Evolutionary conservation across 371 early-diverging fungal species (phyloP), one percentile per base, ranked within the genome.

Genomic region (Smittium culicis): DNA sequence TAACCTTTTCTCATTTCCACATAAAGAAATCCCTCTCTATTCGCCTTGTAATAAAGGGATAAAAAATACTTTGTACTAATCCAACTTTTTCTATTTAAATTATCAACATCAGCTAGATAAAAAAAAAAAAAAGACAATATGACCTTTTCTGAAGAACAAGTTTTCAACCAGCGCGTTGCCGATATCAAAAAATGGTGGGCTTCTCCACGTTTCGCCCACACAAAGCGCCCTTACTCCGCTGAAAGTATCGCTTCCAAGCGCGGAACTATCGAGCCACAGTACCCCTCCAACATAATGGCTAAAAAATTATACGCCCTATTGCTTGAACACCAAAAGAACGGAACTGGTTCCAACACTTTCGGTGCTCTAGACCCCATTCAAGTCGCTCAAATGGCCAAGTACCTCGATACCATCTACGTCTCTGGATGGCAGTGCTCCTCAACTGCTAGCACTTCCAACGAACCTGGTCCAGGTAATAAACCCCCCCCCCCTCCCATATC

Each of bases 401-500:
- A 94, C 79, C 81, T 96, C 67, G 96, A 98, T 72, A 96, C 98
- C 32, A 89, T 96, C 71, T 97, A 97, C 77, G 96, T 97, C 16
- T 92, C 92, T 20, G 96, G 98, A 24, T 97, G 98, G 98, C 96
- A 97, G 74, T 94, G 90, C 71, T 95, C 96, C 35, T 95, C 96
- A 29, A 97, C 96, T 34, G 98, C 98, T 66, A 92, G 93, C 60
- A 83, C 92, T 70, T 87, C 90, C 74, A 96, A 98, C 82, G 98
- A 98, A 81, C 98, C 98, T 68, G 98, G 98, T 28, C 98, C 96
- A 35, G 65, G 65, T 64, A 35, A 64, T n/a, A 32, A 11, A 11
- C n/a, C 59, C 5, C n/a, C n/a, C 17, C 17, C 17, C n/a, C n/a
- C n/a, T 54, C n/a, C n/a, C n/a, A 17, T 54, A 54, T 54, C 17